Base-by-base conservation (phyloP, 2,329 filamentous ascomycete genomes). In the Aspergillus uvarum region DNA sequence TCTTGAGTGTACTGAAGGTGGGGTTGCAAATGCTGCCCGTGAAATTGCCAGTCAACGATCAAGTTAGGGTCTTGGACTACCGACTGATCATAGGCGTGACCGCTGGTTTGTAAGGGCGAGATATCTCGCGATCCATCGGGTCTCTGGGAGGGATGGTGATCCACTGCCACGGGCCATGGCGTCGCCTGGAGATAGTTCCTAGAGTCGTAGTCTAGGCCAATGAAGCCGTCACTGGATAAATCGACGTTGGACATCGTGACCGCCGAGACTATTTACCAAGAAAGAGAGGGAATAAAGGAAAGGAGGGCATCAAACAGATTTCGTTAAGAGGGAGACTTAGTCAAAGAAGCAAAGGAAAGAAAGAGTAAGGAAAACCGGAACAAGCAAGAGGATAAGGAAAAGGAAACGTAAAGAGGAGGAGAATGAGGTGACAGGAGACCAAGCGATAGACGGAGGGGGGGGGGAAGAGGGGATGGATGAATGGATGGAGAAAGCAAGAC, bases 181-280 rank as follows among this genome's bases (percentile, higher is more conserved):
- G 74, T 69, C 65, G 75, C 70, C 60, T 76, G 73, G 62, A 77
- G 72, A 70, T 80, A 82, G 52, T 67, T 73, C 73, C 79, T 77
- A 59, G 78, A 76, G 68, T 81, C 79, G 63, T 80, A 80, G 58
- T 81, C 79, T 64, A 80, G 75, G 64, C 75, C 77, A 65, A 78
- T 72, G 59, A 82, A 75, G 69, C 77, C 79, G 60, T 81, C 78
- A 65, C 67, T 70, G 54, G 75, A 68, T 66, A 81, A 65, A 74
- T 77, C 76, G 65, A 80, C 73, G 72, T 79, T 78, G 65, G 74
- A 77, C 74, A 79, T 80, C 60, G 70, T 76, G 54, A 47, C 52
- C 49, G 47, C 24, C 29, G 51, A 35, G 22, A 58, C 56, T 64
- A 60, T 64, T 52, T 65, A 65, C 65, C 58, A 65, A 49, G 59